phyloP scores from a whole-genome alignment of 177 flowering plant species.

The Vitis hybrid region DNA sequence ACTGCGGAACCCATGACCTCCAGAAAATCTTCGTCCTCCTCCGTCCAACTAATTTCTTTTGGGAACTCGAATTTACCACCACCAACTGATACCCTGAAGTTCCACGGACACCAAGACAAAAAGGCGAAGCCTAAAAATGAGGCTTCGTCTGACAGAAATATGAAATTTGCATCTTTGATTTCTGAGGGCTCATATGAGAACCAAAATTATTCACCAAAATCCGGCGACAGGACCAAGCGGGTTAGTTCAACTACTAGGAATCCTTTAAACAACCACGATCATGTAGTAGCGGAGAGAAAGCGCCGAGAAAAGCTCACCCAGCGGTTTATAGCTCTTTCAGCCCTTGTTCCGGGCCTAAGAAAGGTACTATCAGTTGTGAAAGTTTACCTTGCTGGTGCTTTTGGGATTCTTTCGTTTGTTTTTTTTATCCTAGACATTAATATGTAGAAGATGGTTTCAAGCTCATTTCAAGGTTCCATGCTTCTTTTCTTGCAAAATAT shows the following conservation, averaged over 20 bases:
- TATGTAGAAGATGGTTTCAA: no score
- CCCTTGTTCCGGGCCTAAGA: constrained; percentile 22
- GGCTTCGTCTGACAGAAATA: background rate
- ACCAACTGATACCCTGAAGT: background rate
- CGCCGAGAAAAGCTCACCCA: constrained; percentile 23
- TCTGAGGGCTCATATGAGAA: background rate
- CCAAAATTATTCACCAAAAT: background rate
- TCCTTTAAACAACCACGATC: background rate
- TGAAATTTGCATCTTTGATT: background rate
- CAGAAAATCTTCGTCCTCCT: constrained; percentile 15
- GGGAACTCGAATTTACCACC: constrained; percentile 7
- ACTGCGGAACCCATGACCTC: background rate
- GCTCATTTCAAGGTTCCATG: no score
- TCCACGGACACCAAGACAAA: background rate
- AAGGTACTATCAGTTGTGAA: constrained; percentile 16
- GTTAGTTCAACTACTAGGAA: constrained; percentile 5
- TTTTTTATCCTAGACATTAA: background rate
- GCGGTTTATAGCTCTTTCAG: constrained; percentile 20
- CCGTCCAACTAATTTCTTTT: constrained; percentile 29
- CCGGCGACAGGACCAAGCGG: background rate
- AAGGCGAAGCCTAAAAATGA: background rate
- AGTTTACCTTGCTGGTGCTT: background rate
- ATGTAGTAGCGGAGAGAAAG: constrained; percentile 5
- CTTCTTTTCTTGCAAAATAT: no score
- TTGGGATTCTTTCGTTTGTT: background rate